A percentile compares a stretch with the other conserved stretches of the same genome.
Conservation (phyloP, 805 yeast genomes). For the Kazachstania psychrophila region DNA sequence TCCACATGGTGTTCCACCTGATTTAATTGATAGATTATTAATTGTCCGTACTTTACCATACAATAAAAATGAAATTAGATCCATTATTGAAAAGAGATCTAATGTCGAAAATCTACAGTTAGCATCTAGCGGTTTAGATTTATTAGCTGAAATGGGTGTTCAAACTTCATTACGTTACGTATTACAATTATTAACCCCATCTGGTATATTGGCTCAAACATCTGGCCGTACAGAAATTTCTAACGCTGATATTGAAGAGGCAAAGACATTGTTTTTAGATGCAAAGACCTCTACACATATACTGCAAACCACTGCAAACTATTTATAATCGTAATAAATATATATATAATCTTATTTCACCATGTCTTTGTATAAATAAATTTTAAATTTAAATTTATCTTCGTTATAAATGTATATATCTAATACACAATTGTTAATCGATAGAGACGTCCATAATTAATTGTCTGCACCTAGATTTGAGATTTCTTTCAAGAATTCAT, state of each 20-base stretch:
- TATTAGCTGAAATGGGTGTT: conserved; percentile 64
- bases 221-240: conserved; percentile 61
- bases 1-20: conserved; percentile 97
- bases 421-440: background rate
- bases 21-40: conserved; percentile 80
- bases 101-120: conserved; percentile 64
- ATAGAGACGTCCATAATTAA: background rate
- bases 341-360: background rate
- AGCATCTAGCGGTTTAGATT: conserved; percentile 58
- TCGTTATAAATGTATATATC: too few species aligned
- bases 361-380: too few species aligned
- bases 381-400: too few species aligned
- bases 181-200: conserved; percentile 81
- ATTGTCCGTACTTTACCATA: conserved; percentile 92
- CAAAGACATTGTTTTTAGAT: conserved; percentile 75
- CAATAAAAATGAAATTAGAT: conserved; percentile 66
- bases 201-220: conserved; percentile 72
- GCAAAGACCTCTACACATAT: conserved; percentile 71
- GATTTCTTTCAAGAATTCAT: conserved; percentile 60
- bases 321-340: conserved; percentile 19
- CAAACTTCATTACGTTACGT: conserved; percentile 84
- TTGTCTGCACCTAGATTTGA: conserved; percentile 36
- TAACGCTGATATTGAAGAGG: conserved; percentile 71
- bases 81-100: conserved; percentile 77
- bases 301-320: conserved; percentile 34